A percentile compares a stretch with the other conserved stretches of the same genome.
These are phyloP conservation scores for Aspergillus mulundensis DNA, from an alignment of 495 filamentous ascomycete species.

Conservation along the genomic window DNA sequence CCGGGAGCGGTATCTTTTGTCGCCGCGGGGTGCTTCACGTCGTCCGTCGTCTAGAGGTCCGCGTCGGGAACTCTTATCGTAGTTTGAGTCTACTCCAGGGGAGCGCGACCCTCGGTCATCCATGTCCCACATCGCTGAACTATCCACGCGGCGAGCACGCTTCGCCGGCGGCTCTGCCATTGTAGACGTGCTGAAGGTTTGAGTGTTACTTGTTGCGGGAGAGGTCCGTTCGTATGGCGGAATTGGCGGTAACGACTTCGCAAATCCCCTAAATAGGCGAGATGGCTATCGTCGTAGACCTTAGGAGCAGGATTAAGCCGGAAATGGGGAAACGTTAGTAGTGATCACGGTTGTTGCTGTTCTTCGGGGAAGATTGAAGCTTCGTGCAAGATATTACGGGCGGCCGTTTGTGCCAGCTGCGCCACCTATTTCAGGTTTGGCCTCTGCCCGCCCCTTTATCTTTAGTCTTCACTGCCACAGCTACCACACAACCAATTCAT, in stretches of 20 bases:
- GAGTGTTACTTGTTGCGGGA: not conserved
- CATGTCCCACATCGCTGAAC: constrained; percentile 51
- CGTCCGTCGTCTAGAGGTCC: constrained; percentile 27
- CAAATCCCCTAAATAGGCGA: not conserved
- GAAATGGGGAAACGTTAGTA: not conserved
- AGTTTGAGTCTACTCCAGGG: constrained; percentile 28
- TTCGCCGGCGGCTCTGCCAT: constrained; percentile 55
- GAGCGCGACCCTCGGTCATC: constrained; percentile 32
- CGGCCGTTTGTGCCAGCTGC: constrained; percentile 7
- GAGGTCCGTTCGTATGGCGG: not conserved
- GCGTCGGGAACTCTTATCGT: constrained; percentile 34
- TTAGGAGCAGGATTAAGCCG: not conserved
- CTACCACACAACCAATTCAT: too few relatives aligned
- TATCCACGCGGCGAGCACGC: constrained; percentile 50
- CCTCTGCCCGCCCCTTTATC: not conserved
- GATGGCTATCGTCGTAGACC: not conserved
- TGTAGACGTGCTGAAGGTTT: not conserved
- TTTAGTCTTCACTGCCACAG: not conserved
- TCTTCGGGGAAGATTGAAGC: constrained; percentile 7
- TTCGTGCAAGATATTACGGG: constrained; percentile 21
- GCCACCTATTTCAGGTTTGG: not conserved
- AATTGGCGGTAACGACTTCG: not conserved
- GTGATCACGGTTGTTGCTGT: not conserved
- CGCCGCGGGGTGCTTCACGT: constrained; percentile 30
- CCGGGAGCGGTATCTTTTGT: constrained; percentile 40